Conservation (phyloP, 352 stramenopile species). For the Sclerospora graminicola region DNA sequence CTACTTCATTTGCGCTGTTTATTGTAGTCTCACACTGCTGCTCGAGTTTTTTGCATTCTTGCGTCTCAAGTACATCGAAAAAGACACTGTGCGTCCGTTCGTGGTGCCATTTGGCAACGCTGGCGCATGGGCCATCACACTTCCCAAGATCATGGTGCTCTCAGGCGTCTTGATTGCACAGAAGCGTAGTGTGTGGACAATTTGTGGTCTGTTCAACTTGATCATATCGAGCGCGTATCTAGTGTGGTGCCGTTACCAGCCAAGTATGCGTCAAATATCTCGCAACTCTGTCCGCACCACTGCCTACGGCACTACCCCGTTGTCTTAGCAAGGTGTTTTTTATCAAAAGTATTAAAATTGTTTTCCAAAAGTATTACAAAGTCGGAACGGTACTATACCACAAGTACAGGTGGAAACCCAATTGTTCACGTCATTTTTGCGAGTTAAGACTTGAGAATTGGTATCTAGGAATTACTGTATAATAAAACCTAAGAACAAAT, state of each 20-base stretch:
- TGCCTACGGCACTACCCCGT: conserved; percentile 23
- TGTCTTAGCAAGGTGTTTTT: conserved; percentile 21
- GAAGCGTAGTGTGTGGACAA: conserved; percentile 51
- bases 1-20: background rate
- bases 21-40: conserved; percentile 49
- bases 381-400: too few relatives aligned
- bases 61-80: conserved; percentile 75
- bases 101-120: conserved; percentile 56
- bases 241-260: conserved; percentile 57
- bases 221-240: conserved; percentile 41
- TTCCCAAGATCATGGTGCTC: conserved; percentile 79
- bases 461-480: too few relatives aligned
- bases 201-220: conserved; percentile 64
- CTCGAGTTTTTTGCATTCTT: conserved; percentile 81
- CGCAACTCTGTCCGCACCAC: conserved; percentile 3
- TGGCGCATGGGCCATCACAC: conserved; percentile 66
- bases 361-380: too few relatives aligned
- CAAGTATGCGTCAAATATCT: background rate
- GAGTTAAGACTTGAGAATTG: too few relatives aligned
- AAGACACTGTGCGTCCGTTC: conserved; percentile 61
- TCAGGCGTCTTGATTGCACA: conserved; percentile 59
- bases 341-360: too few relatives aligned
- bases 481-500: too few relatives aligned
- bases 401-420: too few relatives aligned
- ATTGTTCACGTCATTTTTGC: too few relatives aligned